phyloP scores from a whole-genome alignment of 2,329 filamentous ascomycete genomes.

The Talaromyces sp. region DNA sequence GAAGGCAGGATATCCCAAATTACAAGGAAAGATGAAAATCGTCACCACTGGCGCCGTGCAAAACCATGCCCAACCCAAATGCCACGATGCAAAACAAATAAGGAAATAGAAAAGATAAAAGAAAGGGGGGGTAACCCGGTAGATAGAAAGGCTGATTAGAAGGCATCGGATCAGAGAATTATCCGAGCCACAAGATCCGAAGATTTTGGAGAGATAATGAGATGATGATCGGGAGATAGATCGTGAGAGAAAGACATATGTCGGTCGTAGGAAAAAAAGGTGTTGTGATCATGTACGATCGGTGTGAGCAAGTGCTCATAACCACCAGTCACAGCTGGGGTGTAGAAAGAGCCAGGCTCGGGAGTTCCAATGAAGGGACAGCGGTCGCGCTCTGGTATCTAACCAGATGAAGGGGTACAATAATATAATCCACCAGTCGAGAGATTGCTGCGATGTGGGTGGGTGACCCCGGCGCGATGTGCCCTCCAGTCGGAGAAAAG shows the following conservation, averaged over 20 bases:
- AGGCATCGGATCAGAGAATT: conserved; percentile 2
- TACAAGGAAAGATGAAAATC: conserved; percentile 7
- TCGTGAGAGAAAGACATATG: conserved; percentile 7
- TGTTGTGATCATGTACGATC: conserved; percentile 7
- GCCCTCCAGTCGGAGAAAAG: conserved; percentile 7
- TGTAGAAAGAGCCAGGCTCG: background rate
- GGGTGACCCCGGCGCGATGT: conserved; percentile 10
- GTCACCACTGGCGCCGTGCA: conserved; percentile 18
- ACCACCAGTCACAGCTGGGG: conserved; percentile 4
- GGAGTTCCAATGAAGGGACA: background rate
- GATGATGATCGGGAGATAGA: background rate
- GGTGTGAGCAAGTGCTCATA: conserved; percentile 2
- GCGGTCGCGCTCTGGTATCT: conserved; percentile 7
- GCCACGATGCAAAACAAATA: conserved; percentile 14
- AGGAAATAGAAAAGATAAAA: conserved; percentile 1
- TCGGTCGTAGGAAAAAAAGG: conserved; percentile 1
- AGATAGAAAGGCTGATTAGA: background rate
- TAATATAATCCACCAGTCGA: conserved; percentile 2
- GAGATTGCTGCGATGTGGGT: background rate
- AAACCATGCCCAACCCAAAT: conserved; percentile 12
- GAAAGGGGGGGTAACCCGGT: background rate
- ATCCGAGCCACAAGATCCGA: conserved; percentile 9
- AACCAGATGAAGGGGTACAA: conserved; percentile 1
- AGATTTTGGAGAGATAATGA: conserved; percentile 3
- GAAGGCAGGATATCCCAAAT: conserved; percentile 6